These are phyloP conservation scores for Isatis tinctoria DNA, from an alignment of 345 rosid species.

Conservation along the genomic window DNA sequence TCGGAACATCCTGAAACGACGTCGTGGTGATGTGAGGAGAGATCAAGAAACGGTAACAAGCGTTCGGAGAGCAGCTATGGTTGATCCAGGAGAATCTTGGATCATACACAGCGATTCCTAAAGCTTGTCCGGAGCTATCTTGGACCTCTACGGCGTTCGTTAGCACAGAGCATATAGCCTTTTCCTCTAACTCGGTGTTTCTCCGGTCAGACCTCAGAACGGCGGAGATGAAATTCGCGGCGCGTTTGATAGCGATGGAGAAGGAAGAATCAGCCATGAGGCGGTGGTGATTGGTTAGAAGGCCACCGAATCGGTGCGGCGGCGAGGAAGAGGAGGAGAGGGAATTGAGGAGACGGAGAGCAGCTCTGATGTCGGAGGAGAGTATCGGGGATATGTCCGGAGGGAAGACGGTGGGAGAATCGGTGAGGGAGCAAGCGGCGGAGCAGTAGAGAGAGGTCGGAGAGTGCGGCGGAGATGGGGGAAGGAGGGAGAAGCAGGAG, in stretches of 20 bases:
- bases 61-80: constrained; percentile 82
- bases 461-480: not conserved
- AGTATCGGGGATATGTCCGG: constrained; percentile 9
- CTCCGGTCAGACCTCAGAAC: not conserved
- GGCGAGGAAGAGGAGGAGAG: constrained; percentile 5
- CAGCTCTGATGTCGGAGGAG: constrained; percentile 51
- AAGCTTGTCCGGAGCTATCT: constrained; percentile 44
- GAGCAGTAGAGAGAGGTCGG: constrained; percentile 34
- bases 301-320: constrained; percentile 35
- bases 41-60: constrained; percentile 61
- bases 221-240: constrained; percentile 39
- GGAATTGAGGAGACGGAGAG: constrained; percentile 60
- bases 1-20: not conserved
- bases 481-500: constrained; percentile 37
- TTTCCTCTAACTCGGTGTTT: constrained; percentile 40
- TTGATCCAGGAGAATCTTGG: constrained; percentile 77
- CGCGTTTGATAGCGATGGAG: constrained; percentile 36
- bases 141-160: constrained; percentile 86
- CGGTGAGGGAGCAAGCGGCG: constrained; percentile 36
- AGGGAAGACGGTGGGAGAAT: constrained; percentile 22
- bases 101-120: constrained; percentile 67
- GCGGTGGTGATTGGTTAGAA: constrained; percentile 55
- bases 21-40: constrained; percentile 17
- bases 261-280: constrained; percentile 33
- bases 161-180: constrained; percentile 52